Conservation (phyloP, 2,329 filamentous ascomycete species). For the Purpureocillium takamizusanense region DNA sequence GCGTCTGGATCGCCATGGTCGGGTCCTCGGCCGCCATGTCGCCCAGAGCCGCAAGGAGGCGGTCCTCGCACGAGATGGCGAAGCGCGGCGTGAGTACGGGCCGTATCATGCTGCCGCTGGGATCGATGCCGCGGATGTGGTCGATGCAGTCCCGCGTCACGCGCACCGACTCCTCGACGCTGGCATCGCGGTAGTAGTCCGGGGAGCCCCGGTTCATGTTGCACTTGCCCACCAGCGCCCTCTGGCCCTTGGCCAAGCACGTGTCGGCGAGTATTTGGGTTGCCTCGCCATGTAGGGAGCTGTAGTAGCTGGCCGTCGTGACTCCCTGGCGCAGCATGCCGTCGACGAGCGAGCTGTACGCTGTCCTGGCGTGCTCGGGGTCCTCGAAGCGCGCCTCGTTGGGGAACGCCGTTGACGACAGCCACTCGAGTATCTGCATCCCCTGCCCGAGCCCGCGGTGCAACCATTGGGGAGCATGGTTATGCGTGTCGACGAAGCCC, state of each 20-base stretch:
- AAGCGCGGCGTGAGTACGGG: conserved; percentile 50
- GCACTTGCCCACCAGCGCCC: conserved; percentile 53
- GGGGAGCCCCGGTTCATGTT: conserved; percentile 52
- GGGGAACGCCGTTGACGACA: conserved; percentile 54
- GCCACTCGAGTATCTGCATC: conserved; percentile 52
- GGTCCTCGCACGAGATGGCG: conserved; percentile 48
- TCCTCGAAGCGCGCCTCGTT: conserved; percentile 53
- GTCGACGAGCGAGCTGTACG: conserved; percentile 43
- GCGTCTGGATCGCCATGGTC: conserved; percentile 51
- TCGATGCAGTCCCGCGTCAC: conserved; percentile 41
- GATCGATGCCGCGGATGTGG: conserved; percentile 36
- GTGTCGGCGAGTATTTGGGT: conserved; percentile 47
- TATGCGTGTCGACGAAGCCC: conserved; percentile 58
- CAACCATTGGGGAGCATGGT: conserved; percentile 53
- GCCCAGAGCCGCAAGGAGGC: conserved; percentile 47
- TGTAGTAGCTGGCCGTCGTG: conserved; percentile 54
- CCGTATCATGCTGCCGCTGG: conserved; percentile 30
- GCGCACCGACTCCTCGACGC: conserved; percentile 33
- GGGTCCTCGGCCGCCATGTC: conserved; percentile 37
- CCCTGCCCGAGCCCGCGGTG: conserved; percentile 39
- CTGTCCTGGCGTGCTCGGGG: conserved; percentile 36
- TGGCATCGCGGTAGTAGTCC: conserved; percentile 41
- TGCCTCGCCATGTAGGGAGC: conserved; percentile 44
- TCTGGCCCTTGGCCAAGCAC: conserved; percentile 43
- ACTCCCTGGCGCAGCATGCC: conserved; percentile 53